Percentiles rank a stretch among this genome's conserved stretches.
phyloP scores from a whole-genome alignment of 2,329 filamentous ascomycete genomes.

The Neophaeococcomyces aloes region DNA sequence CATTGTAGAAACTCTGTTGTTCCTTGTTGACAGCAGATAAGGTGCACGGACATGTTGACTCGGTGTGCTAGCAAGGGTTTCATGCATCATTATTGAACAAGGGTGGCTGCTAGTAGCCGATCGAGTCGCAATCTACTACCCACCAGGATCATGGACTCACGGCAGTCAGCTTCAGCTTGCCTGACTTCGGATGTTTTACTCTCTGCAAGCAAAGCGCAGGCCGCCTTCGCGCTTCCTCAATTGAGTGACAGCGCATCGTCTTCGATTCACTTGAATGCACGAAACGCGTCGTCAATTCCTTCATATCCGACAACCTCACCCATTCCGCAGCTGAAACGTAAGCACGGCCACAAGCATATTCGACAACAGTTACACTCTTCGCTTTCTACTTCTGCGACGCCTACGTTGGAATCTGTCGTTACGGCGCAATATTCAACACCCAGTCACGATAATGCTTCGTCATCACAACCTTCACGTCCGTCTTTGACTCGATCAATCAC shows the following conservation, averaged over 20 bases:
- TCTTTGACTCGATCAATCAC: background rate
- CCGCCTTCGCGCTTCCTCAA: background rate
- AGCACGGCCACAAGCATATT: constrained; percentile 6
- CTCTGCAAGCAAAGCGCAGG: background rate
- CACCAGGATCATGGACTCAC: constrained; percentile 3
- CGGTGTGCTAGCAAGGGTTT: background rate
- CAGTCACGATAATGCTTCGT: background rate
- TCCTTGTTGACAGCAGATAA: no score
- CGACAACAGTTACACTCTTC: constrained; percentile 3
- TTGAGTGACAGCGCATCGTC: background rate
- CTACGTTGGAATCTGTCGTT: background rate
- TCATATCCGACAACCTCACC: constrained; percentile 2
- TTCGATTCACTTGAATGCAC: background rate
- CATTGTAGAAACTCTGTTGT: no score
- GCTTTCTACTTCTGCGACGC: background rate
- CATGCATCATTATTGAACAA: constrained; percentile 4
- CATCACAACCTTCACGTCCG: background rate
- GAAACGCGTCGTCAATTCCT: constrained; percentile 5
- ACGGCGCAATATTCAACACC: background rate
- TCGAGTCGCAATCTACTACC: constrained; percentile 1
- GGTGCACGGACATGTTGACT: background rate
- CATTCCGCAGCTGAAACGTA: constrained; percentile 2
- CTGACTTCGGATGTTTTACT: background rate
- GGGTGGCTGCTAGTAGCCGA: background rate
- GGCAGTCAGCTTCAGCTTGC: background rate